Percentiles rank a stretch among this genome's conserved stretches.
Evolutionary conservation across 768 basidiomycete species (phyloP).

Genomic region (Trichaptum fuscoviolaceum): DNA sequence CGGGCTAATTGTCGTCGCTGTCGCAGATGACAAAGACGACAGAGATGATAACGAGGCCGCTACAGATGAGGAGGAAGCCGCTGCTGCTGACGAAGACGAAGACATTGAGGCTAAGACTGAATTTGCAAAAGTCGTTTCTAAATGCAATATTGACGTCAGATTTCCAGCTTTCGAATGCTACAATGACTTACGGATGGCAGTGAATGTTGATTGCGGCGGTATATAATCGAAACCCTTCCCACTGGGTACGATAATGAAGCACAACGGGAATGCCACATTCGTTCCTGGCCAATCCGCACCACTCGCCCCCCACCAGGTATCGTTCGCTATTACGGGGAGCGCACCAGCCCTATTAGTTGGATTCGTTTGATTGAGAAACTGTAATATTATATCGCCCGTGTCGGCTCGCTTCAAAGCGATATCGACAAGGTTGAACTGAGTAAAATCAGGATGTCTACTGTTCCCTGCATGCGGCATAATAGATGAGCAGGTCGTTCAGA

Average conservation of each 20-base stretch:
- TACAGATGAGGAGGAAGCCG: conserved; percentile 27
- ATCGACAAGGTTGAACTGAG: conserved; percentile 60
- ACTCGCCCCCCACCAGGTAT: conserved; percentile 63
- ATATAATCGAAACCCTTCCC: conserved; percentile 52
- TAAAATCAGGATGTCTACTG: conserved; percentile 58
- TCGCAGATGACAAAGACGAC: conserved; percentile 20
- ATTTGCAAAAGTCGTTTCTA: conserved; percentile 75
- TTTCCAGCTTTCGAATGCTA: background rate
- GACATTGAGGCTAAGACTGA: conserved; percentile 56
- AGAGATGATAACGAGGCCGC: conserved; percentile 22
- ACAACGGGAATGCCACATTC: conserved; percentile 64
- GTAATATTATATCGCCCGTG: conserved; percentile 44
- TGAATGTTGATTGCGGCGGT: conserved; percentile 69
- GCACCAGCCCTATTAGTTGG: conserved; percentile 51
- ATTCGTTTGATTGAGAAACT: conserved; percentile 35
- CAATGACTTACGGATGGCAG: conserved; percentile 68
- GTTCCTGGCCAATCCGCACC: conserved; percentile 41
- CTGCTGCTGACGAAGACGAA: conserved; percentile 37
- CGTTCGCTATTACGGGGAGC: conserved; percentile 55
- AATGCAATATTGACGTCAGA: conserved; percentile 4
- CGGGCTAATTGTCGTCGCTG: conserved; percentile 15
- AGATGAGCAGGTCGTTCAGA: conserved; percentile 14
- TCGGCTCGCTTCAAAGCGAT: conserved; percentile 77
- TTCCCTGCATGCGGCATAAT: conserved; percentile 51
- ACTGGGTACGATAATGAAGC: conserved; percentile 68